A percentile compares a stretch with the other conserved stretches of the same genome.
Conservation (phyloP, 139 green algal genomes). For the Desmodesmus armatus region DNA sequence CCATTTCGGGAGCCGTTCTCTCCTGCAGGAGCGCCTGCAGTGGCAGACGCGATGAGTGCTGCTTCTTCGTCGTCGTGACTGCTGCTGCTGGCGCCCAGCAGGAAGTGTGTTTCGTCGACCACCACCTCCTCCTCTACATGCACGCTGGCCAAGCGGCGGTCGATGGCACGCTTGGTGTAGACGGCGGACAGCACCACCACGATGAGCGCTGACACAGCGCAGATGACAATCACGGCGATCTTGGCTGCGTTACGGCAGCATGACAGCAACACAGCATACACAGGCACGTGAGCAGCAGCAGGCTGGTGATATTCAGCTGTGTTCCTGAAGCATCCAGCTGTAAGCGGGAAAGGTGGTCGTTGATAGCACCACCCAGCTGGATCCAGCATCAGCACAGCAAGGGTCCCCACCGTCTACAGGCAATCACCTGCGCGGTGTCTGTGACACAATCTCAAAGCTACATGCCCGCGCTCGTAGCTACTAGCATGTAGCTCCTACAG, state of each 20-base stretch:
- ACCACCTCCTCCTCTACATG: constrained; percentile 26
- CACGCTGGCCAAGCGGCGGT: constrained; percentile 15
- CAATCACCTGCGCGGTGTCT: background rate
- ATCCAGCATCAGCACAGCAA: too few relatives aligned
- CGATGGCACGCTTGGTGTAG: constrained; percentile 41
- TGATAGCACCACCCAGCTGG: too few relatives aligned
- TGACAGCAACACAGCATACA: background rate
- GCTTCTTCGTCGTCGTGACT: background rate
- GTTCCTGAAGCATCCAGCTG: too few relatives aligned
- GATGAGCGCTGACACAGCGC: constrained; percentile 7
- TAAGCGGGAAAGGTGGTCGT: too few relatives aligned
- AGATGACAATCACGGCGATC: constrained; percentile 26
- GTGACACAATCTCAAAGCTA: background rate
- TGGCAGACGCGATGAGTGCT: background rate
- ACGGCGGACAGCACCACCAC: constrained; percentile 32
- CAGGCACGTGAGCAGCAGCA: too few relatives aligned
- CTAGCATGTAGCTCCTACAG: background rate
- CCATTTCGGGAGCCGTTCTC: background rate
- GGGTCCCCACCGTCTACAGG: too few relatives aligned
- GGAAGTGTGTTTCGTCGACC: background rate
- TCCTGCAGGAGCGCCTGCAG: background rate
- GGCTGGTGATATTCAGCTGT: too few relatives aligned
- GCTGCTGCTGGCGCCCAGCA: background rate
- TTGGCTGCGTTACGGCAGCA: constrained; percentile 22
- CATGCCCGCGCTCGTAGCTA: background rate